Evolutionary conservation across 1,139 yeast genomes (phyloP), one percentile per base, ranked within the genome.

Genomic region (Taiozyma sp.): DNA sequence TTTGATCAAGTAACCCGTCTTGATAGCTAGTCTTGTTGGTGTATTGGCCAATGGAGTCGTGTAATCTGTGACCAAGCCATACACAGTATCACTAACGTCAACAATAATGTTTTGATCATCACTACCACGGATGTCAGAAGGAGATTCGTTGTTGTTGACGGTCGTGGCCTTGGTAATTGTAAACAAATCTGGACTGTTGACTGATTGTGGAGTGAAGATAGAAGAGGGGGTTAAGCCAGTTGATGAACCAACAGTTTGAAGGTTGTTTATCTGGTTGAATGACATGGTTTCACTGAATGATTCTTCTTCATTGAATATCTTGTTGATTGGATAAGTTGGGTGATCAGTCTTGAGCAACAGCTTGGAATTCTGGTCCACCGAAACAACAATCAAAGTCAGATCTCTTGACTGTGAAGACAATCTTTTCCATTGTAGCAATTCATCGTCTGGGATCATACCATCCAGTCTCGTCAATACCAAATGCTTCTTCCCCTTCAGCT

Each of bases 391-490:
- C 61, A 87, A 71, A 2, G 87, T 80, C 22, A 87, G 68, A 41
- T 80, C 85, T 56, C 83, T 81, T 50, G 79, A 76, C 54, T 78
- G 79, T 29, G 75, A 71, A 34, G 89, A 82, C 41, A 85, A 68
- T 51, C 89, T 68, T 62, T 87, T 83, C 91, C 93, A 84, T 61
- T 85, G 88, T 47, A 85, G 74, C 49, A 86, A 68, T 61, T 86
- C 95, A 63, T 85, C 93, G 65, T 86, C 95, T 0, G 91, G 89
- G 43, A 86, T 79, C 50, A 85, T 78, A 56, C 86, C 85, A 60
- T 82, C 83, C 49, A 85, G 68, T 59, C 95, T 74, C 0, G 93
- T 84, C 48, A 86, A 68, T 2, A 86, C 83, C 57, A 86, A 70
- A 56, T 81, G 85, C 46, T 80, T 79, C 26, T 55, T 54, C 0